These are phyloP conservation scores for Jaminaea rosea DNA, from an alignment of 1,284 basidiomycete species.

Conservation along the genomic window DNA sequence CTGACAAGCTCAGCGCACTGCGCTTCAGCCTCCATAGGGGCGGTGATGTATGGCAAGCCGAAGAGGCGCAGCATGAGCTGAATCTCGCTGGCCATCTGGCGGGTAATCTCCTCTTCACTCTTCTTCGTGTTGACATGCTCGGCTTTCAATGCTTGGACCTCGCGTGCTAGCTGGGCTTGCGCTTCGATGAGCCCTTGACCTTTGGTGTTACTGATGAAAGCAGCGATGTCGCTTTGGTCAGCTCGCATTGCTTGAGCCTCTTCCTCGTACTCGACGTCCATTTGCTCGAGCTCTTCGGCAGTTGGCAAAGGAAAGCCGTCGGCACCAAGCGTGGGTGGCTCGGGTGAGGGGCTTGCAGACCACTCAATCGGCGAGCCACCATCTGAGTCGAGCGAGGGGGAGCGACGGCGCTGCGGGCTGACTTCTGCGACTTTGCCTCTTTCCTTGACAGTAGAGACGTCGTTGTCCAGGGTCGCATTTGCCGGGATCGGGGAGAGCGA, in stretches of 20 bases:
- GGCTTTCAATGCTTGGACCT: conserved; percentile 70
- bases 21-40: conserved; percentile 96
- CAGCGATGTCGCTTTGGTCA: conserved; percentile 62
- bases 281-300: conserved; percentile 61
- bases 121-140: conserved; percentile 80
- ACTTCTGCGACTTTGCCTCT: no score
- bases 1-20: conserved; percentile 88
- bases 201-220: conserved; percentile 80
- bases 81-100: conserved; percentile 89
- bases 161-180: conserved; percentile 78
- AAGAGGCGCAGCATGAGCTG: conserved; percentile 76
- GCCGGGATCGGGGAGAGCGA: no score
- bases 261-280: conserved; percentile 61
- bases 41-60: conserved; percentile 95
- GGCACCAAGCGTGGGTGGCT: conserved; percentile 44
- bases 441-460: no score
- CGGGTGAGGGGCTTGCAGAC: conserved; percentile 35
- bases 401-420: no score
- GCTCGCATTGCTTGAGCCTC: conserved; percentile 48
- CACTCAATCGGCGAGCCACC: conserved; percentile 20
- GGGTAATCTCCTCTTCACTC: conserved; percentile 87
- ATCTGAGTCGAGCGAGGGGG: conserved; percentile 6
- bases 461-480: no score
- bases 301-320: conserved; percentile 60
- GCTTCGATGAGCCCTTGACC: conserved; percentile 52